Evolutionary conservation across 2,329 filamentous ascomycete species (phyloP).

Genomic region (Fulvia fulva): DNA sequence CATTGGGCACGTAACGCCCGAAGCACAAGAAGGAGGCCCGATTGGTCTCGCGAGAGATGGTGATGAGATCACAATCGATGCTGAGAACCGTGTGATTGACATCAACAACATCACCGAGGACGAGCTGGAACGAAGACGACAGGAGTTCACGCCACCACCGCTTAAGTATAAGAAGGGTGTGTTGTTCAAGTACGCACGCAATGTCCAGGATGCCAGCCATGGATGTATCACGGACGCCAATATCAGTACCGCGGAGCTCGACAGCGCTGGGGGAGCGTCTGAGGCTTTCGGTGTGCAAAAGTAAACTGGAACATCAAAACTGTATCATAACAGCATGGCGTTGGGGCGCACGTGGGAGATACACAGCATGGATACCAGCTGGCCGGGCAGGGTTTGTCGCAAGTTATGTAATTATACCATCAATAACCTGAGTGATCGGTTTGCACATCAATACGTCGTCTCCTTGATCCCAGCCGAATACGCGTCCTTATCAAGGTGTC

Average conservation of each 20-base stretch:
- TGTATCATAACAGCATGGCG: neutral
- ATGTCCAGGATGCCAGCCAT: slow-evolving; percentile 55
- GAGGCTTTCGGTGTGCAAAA: slow-evolving; percentile 1
- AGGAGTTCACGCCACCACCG: slow-evolving; percentile 51
- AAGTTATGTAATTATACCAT: neutral
- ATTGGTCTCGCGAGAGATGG: slow-evolving; percentile 80
- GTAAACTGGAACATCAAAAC: neutral
- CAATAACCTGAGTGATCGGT: no score
- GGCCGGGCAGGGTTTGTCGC: neutral
- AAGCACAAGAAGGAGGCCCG: slow-evolving; percentile 79
- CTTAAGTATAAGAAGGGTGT: slow-evolving; percentile 58
- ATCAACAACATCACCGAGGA: slow-evolving; percentile 60
- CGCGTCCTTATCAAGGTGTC: slow-evolving; percentile 10
- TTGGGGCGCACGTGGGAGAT: neutral
- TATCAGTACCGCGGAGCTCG: slow-evolving; percentile 1
- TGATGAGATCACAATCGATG: slow-evolving; percentile 77
- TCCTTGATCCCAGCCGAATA: slow-evolving; percentile 10
- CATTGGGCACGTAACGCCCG: slow-evolving; percentile 82
- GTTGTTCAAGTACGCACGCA: slow-evolving; percentile 55
- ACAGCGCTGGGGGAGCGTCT: neutral
- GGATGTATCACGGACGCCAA: slow-evolving; percentile 54
- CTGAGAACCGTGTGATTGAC: slow-evolving; percentile 65
- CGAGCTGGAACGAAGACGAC: slow-evolving; percentile 53
- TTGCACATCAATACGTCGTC: slow-evolving; percentile 7
- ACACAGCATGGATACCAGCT: neutral